These are phyloP conservation scores for Violaceomyces palustris DNA, from an alignment of 1,284 basidiomycete species.

Conservation along the genomic window DNA sequence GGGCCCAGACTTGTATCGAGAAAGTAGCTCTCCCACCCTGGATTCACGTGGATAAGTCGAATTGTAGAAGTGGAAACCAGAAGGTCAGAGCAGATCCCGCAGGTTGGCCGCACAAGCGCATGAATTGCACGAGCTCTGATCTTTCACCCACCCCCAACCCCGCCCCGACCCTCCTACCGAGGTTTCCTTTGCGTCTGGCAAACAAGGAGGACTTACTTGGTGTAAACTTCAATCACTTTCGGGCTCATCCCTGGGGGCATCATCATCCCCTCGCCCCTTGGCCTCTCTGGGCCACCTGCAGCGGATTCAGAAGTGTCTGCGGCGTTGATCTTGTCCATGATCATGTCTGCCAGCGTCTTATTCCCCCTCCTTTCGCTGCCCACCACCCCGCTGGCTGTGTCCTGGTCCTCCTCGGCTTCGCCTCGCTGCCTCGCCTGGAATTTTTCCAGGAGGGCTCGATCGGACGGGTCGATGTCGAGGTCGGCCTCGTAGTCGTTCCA, in stretches of 20 bases:
- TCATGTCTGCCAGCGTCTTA: slow-evolving; percentile 75
- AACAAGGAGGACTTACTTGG: slow-evolving; percentile 66
- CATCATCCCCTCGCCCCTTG: slow-evolving; percentile 17
- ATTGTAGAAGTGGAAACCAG: no score
- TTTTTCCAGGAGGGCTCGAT: slow-evolving; percentile 43
- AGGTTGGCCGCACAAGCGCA: no score
- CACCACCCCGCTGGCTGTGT: slow-evolving; percentile 4
- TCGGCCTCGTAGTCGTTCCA: slow-evolving; percentile 36
- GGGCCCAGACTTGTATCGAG: slow-evolving; percentile 88
- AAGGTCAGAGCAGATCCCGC: no score
- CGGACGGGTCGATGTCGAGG: slow-evolving; percentile 48
- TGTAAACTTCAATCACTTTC: slow-evolving; percentile 91
- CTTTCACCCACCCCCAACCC: no score
- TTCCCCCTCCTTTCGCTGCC: slow-evolving; percentile 22
- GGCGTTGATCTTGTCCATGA: slow-evolving; percentile 81
- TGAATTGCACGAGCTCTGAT: no score
- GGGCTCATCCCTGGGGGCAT: slow-evolving; percentile 80
- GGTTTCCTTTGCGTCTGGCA: no score
- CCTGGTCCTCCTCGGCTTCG: slow-evolving; percentile 12
- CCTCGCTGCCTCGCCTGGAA: slow-evolving; percentile 32
- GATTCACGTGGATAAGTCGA: no score
- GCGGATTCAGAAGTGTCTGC: slow-evolving; percentile 32
- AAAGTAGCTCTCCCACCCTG: slow-evolving; percentile 80
- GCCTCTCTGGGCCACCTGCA: no score
- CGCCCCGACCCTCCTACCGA: no score